phyloP scores from a whole-genome alignment of 306 rosid species.

The Pterocarpus macrocarpus region DNA sequence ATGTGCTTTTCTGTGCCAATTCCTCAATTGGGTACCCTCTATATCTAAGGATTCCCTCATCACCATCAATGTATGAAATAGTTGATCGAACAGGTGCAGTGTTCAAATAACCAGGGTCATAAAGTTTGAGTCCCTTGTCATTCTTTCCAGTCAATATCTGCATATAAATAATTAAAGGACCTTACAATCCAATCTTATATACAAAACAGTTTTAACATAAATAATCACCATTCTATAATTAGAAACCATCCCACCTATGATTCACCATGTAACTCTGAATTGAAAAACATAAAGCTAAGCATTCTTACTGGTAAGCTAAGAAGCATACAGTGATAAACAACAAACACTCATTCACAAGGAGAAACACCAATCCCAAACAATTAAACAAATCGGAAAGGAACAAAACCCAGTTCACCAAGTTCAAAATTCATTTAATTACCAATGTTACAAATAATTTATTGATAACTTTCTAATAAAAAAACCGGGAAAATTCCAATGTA shows the following conservation, averaged over 20 bases:
- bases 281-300: neutral
- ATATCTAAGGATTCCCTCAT: constrained; percentile 89
- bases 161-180: constrained; percentile 14
- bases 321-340: neutral
- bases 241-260: constrained; percentile 20
- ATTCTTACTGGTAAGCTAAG: constrained; percentile 3
- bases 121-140: constrained; percentile 90
- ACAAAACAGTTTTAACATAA: neutral
- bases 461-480: no score
- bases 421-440: no score
- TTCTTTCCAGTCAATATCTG: constrained; percentile 74
- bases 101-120: constrained; percentile 92
- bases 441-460: no score
- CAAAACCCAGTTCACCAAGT: constrained; percentile 20
- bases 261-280: constrained; percentile 10
- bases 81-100: constrained; percentile 90
- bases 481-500: no score
- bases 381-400: constrained; percentile 1
- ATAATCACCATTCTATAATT: neutral
- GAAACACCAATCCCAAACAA: constrained; percentile 20
- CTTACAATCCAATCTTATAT: neutral
- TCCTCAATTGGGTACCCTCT: constrained; percentile 93
- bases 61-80: constrained; percentile 88
- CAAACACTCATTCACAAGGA: neutral
- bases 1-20: constrained; percentile 85